Evolutionary conservation across 345 rosid species (phyloP).

Genomic region (Citrus maxima): DNA sequence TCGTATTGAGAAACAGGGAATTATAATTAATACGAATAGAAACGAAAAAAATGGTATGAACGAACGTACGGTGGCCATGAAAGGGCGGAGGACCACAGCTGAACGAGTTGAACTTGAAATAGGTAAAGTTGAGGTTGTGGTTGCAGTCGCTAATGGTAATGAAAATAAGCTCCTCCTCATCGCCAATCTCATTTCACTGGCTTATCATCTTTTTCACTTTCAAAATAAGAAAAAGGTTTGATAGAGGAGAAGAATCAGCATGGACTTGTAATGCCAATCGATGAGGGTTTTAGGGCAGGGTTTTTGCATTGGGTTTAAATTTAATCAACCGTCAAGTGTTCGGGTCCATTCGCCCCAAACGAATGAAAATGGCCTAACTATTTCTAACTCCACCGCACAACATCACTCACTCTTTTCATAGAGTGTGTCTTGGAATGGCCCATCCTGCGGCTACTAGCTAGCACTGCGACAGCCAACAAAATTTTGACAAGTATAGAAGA

Average conservation of each 20-base stretch:
- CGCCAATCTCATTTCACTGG: not conserved
- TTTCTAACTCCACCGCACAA: not conserved
- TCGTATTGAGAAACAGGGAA: not conserved
- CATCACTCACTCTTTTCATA: not conserved
- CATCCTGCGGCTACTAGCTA: too few species aligned
- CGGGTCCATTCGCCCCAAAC: not conserved
- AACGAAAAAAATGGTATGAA: not conserved
- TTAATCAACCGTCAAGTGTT: not conserved
- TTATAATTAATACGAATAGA: not conserved
- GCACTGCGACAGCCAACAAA: too few species aligned
- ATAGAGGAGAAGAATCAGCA: not conserved
- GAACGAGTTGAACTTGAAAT: not conserved
- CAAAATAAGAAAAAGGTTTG: too few species aligned
- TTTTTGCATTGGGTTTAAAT: not conserved
- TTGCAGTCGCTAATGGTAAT: not conserved
- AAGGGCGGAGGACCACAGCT: slow-evolving; percentile 3
- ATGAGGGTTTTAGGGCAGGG: slow-evolving; percentile 12
- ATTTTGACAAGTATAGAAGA: too few species aligned
- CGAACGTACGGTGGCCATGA: slow-evolving; percentile 12
- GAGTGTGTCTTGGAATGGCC: too few species aligned
- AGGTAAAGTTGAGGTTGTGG: not conserved
- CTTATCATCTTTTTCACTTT: not conserved
- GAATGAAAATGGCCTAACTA: not conserved
- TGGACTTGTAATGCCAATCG: not conserved
- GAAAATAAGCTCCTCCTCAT: not conserved